Base-by-base conservation (phyloP, 2,329 filamentous ascomycete species). In the Pezicula neosporulosa region DNA sequence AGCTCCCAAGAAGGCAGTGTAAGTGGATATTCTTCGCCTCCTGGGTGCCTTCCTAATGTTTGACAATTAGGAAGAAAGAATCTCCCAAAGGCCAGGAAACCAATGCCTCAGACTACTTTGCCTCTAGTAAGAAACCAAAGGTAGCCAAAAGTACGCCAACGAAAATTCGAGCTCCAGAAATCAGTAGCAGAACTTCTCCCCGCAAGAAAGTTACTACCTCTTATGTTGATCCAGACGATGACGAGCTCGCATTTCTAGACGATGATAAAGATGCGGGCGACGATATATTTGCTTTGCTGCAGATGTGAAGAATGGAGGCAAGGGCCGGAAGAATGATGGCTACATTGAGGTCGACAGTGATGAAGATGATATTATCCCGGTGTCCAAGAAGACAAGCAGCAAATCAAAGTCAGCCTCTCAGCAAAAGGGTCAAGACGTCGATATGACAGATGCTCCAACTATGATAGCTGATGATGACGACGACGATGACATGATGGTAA, bases 261-360 rank as follows among this genome's bases (percentile, higher is more conserved):
- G 86, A 89, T 48, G 85, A 85, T 33, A 77, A 80, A 6, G 82
- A 89, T 42, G 85, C 81, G 3, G 87, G 82, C n/a, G 87, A 90
- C 57, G 92, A 96, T 60, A 91, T 96, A 18, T 92, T 92, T 68
- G 87, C 86, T 92, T 92, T 68, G 87, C 86, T 13, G 85, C 87
- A 4, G 84, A 89, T 57, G 80, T 78, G 33, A 87, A 84, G 64
- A 80, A 79, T 44, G 74, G 80, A 42, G 82, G 79, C 51, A 89
- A 84, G 65, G 42, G 42, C 13, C 77, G 81, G 45, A 87, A 83
- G 61, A 84, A 84, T 38, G 89, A 94, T 63, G 86, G 90, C 48
- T 90, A 92, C 50, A 78, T 81, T 52, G 87, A 87, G 54, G 74
- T 73, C 48, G 82, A 83, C 18, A 77, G 85, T 44, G 90, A 94